Conservation (phyloP, 2,329 filamentous ascomycete genomes). For the Xylaria sp. region DNA sequence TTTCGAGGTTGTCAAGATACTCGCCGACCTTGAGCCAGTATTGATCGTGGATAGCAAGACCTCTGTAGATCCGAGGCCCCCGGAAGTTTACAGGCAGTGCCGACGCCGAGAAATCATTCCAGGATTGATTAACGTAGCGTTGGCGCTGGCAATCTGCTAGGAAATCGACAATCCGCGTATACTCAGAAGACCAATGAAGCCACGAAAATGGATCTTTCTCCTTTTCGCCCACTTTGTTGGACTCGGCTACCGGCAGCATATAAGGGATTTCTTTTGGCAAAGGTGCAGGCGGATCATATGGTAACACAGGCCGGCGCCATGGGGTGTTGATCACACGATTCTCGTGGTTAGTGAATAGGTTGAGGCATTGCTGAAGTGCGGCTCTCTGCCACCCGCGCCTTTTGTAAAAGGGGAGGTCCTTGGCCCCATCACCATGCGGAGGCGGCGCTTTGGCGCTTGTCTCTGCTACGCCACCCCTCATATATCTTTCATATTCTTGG, state of each 20-base stretch:
- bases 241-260: conserved; percentile 38
- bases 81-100: conserved; percentile 48
- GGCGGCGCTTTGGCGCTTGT: conserved; percentile 19
- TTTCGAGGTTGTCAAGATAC: conserved; percentile 44
- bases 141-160: conserved; percentile 44
- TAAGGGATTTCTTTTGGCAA: conserved; percentile 44
- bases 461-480: conserved; percentile 34
- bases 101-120: conserved; percentile 40
- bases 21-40: conserved; percentile 48
- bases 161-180: conserved; percentile 41
- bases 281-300: conserved; percentile 44
- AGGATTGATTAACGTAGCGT: conserved; percentile 39
- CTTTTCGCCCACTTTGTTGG: conserved; percentile 26
- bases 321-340: conserved; percentile 52
- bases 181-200: conserved; percentile 47
- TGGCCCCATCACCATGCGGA: conserved; percentile 2
- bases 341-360: conserved; percentile 53
- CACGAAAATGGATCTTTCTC: conserved; percentile 49
- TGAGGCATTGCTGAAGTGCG: conserved; percentile 57
- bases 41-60: conserved; percentile 46
- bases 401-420: conserved; percentile 33
- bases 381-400: conserved; percentile 59
- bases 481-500: conserved; percentile 51
- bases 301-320: conserved; percentile 54
- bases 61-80: conserved; percentile 47